phyloP scores from a whole-genome alignment of 2,329 filamentous ascomycete genomes.

The Zymoseptoria brevis region DNA sequence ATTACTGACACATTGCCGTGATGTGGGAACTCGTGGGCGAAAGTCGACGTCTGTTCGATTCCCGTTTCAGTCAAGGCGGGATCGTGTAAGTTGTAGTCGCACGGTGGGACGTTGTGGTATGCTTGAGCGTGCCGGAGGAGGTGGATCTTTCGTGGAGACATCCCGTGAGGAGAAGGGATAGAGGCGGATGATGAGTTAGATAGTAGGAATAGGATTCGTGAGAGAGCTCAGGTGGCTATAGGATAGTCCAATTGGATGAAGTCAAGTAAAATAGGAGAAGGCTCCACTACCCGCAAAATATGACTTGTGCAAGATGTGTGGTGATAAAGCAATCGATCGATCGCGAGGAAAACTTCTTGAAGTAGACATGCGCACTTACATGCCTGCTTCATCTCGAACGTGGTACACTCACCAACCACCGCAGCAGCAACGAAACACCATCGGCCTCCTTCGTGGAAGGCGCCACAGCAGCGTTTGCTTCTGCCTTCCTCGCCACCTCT shows the following conservation, averaged over 20 bases:
- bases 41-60: constrained; percentile 60
- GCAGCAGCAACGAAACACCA: neutral
- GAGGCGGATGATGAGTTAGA: too few relatives aligned
- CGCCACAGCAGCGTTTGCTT: neutral
- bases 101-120: constrained; percentile 66
- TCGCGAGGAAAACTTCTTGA: neutral
- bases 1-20: constrained; percentile 60
- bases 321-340: neutral
- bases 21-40: constrained; percentile 56
- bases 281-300: neutral
- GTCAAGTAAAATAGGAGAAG: neutral
- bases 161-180: constrained; percentile 6
- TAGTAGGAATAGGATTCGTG: neutral
- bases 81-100: constrained; percentile 67
- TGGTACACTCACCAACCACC: neutral
- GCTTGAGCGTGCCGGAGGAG: constrained; percentile 66
- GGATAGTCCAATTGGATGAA: neutral
- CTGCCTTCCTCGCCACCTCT: neutral
- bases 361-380: too few relatives aligned
- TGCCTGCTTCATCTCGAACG: too few relatives aligned
- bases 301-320: neutral
- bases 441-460: neutral
- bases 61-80: constrained; percentile 71
- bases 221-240: neutral
- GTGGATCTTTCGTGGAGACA: constrained; percentile 46